These are phyloP conservation scores for Pestalotiopsis sp. DNA, from an alignment of 2,329 filamentous ascomycete species.

Conservation along the genomic window DNA sequence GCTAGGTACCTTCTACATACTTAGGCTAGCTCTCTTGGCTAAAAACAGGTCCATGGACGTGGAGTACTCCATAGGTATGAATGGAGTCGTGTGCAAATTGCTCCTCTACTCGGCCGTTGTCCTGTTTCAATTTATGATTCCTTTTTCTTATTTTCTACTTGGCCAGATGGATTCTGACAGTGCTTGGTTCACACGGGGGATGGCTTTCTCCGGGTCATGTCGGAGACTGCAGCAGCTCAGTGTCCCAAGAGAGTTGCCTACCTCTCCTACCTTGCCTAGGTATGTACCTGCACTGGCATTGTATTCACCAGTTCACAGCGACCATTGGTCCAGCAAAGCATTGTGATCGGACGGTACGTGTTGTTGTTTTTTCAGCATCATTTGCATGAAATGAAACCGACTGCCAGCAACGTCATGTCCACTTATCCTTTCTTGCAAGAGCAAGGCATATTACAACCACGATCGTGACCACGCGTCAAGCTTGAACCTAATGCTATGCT, in stretches of 20 bases:
- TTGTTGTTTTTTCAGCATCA: not conserved
- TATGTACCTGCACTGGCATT: not conserved
- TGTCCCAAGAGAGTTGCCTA: not conserved
- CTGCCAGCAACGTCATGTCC: not conserved
- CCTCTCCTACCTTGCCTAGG: not conserved
- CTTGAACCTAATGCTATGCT: not conserved
- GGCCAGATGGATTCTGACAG: not conserved
- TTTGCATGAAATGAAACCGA: not conserved
- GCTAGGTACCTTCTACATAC: no score
- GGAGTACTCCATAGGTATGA: not conserved
- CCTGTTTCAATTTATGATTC: not conserved
- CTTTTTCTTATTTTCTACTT: not conserved
- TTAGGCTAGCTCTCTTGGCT: no score
- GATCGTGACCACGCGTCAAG: not conserved
- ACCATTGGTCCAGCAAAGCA: slow-evolving; percentile 6
- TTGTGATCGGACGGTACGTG: not conserved
- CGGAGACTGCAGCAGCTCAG: not conserved
- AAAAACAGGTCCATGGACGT: no score
- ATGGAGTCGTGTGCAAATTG: not conserved
- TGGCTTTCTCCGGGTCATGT: not conserved
- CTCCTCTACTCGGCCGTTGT: not conserved
- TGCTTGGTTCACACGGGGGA: not conserved
- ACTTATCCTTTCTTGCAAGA: not conserved
- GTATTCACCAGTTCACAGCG: not conserved
- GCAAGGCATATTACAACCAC: not conserved